Evolutionary conservation across 2,329 filamentous ascomycete genomes (phyloP).

Genomic region (Penicillium sp.): DNA sequence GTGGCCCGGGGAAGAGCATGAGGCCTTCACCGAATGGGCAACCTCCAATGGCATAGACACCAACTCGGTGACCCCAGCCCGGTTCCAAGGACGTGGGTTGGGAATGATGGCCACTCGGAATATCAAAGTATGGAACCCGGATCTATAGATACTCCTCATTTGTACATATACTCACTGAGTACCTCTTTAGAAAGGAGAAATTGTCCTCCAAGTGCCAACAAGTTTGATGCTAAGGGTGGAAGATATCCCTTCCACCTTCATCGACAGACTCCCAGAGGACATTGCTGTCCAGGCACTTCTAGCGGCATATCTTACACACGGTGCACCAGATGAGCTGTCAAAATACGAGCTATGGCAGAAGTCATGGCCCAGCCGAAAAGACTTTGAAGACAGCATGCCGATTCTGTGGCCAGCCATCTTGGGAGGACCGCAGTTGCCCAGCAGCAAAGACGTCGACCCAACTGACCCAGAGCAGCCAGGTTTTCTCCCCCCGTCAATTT

Average conservation of each 20-base stretch:
- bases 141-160: background rate
- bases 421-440: conserved; percentile 34
- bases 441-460: conserved; percentile 19
- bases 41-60: conserved; percentile 62
- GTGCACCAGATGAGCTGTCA: conserved; percentile 43
- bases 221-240: conserved; percentile 63
- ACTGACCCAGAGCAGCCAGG: conserved; percentile 1
- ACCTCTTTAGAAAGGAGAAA: conserved; percentile 52
- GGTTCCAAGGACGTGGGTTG: conserved; percentile 69
- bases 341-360: conserved; percentile 60
- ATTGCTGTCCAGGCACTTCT: conserved; percentile 68
- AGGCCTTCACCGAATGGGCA: conserved; percentile 67
- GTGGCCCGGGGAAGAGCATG: conserved; percentile 38
- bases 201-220: conserved; percentile 64
- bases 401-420: conserved; percentile 51
- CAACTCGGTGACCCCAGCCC: conserved; percentile 63
- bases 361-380: conserved; percentile 62
- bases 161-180: background rate
- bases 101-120: conserved; percentile 70
- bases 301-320: conserved; percentile 63
- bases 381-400: conserved; percentile 59
- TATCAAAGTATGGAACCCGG: conserved; percentile 55
- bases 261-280: conserved; percentile 51
- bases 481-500: conserved; percentile 38
- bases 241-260: conserved; percentile 55